Conservation (phyloP, 352 stramenopile genomes). For the Phytophthora hibernalis region DNA sequence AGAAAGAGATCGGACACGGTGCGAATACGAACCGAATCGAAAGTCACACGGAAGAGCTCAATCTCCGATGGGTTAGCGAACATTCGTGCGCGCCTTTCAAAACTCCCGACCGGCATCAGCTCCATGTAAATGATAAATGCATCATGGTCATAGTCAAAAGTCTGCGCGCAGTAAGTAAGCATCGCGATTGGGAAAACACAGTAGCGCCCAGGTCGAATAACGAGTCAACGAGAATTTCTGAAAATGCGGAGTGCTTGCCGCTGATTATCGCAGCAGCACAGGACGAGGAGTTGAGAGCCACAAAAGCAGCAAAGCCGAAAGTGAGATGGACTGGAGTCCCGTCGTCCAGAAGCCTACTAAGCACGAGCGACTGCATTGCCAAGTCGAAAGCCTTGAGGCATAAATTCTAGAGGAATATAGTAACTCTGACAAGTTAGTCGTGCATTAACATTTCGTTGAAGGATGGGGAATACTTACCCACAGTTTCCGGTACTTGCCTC, state of each 20-base stretch:
- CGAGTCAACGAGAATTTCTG: constrained; percentile 47
- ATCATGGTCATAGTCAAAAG: constrained; percentile 40
- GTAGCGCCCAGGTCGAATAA: constrained; percentile 46
- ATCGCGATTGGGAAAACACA: constrained; percentile 39
- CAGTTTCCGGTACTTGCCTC: constrained; percentile 41
- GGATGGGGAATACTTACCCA: constrained; percentile 32
- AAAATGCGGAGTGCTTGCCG: constrained; percentile 31
- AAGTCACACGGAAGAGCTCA: constrained; percentile 34
- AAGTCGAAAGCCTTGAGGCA: constrained; percentile 45
- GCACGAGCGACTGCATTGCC: constrained; percentile 34
- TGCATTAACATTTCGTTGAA: background rate
- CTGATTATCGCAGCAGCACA: constrained; percentile 34
- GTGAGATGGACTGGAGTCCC: constrained; percentile 35
- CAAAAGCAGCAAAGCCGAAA: constrained; percentile 28
- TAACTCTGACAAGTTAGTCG: background rate
- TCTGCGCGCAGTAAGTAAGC: constrained; percentile 30
- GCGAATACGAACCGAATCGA: constrained; percentile 48
- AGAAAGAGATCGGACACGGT: constrained; percentile 36
- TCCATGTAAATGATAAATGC: constrained; percentile 35
- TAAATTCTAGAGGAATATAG: constrained; percentile 33
- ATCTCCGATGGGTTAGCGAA: constrained; percentile 38
- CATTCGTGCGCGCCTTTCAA: constrained; percentile 43
- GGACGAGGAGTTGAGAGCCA: constrained; percentile 32
- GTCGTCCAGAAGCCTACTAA: constrained; percentile 36
- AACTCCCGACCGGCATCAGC: constrained; percentile 34